phyloP scores from a whole-genome alignment of 2,329 filamentous ascomycete genomes.

The Coniochaeta ligniaria region DNA sequence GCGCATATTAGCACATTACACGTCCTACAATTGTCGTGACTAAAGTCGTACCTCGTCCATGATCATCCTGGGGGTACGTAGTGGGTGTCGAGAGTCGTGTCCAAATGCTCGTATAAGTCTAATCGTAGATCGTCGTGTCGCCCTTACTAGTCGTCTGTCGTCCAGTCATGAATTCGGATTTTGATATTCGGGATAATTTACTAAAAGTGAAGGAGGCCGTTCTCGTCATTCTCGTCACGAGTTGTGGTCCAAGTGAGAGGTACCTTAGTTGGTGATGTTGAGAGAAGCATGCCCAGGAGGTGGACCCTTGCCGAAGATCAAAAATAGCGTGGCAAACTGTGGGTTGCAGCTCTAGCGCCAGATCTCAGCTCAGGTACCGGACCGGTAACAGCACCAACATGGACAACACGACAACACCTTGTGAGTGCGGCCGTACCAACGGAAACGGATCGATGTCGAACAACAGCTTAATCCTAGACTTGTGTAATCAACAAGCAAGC shows the following conservation, averaged over 20 bases:
- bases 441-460: background rate
- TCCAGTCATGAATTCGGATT: no score
- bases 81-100: no score
- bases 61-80: no score
- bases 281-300: background rate
- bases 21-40: no score
- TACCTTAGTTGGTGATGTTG: background rate
- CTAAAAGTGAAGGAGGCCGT: background rate
- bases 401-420: background rate
- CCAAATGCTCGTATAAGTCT: no score
- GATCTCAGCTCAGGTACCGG: background rate
- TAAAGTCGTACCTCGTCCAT: no score
- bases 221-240: background rate
- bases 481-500: background rate
- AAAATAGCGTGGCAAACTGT: background rate
- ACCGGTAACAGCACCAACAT: background rate
- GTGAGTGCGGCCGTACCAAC: background rate
- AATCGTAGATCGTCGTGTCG: no score
- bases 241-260: background rate
- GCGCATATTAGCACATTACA: no score
- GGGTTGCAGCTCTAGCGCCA: background rate
- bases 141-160: no score
- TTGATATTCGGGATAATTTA: no score
- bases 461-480: background rate
- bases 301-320: background rate